Evolutionary conservation across 208 protist genomes (phyloP).

Genomic region (Lotmaria passim): DNA sequence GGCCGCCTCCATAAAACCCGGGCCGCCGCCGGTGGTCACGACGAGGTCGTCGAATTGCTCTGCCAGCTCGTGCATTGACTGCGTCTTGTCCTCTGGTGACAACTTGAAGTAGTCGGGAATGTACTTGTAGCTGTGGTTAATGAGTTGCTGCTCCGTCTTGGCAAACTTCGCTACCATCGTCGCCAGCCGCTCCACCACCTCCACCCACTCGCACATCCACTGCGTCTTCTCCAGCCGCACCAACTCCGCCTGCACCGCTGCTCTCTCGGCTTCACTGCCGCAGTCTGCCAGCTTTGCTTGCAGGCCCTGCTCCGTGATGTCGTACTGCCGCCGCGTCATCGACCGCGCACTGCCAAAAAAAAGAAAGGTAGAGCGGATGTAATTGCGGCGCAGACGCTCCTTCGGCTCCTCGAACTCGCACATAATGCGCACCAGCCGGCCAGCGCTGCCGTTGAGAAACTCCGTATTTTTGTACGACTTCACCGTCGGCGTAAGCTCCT

Average conservation of each 20-base stretch:
- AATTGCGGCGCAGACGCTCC: constrained; percentile 61
- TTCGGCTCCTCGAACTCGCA: constrained; percentile 94
- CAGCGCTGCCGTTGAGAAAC: constrained; percentile 77
- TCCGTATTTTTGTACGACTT: constrained; percentile 92
- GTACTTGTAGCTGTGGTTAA: constrained; percentile 57
- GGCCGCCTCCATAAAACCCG: constrained; percentile 94
- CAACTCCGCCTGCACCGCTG: constrained; percentile 42
- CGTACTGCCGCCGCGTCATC: constrained; percentile 79
- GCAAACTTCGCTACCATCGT: constrained; percentile 71
- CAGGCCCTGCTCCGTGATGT: constrained; percentile 40
- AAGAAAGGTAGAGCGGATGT: constrained; percentile 87
- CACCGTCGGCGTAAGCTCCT: constrained; percentile 61
- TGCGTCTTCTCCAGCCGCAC: constrained; percentile 69
- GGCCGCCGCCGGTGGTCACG: constrained; percentile 91
- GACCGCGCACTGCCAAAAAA: constrained; percentile 93
- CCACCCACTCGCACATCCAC: constrained; percentile 94
- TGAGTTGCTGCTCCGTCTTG: constrained; percentile 44
- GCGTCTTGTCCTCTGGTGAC: constrained; percentile 30
- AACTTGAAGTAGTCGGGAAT: constrained; percentile 87
- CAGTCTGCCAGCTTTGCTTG: constrained; percentile 30
- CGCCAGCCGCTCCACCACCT: constrained; percentile 71
- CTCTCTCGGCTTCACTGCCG: constrained; percentile 24
- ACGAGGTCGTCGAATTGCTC: constrained; percentile 66
- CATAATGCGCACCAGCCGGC: constrained; percentile 88
- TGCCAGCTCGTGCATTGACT: constrained; percentile 26